Percentiles rank a stretch among this genome's conserved stretches.
Evolutionary conservation across 768 basidiomycete species (phyloP).

Genomic region (Calocybe indica): DNA sequence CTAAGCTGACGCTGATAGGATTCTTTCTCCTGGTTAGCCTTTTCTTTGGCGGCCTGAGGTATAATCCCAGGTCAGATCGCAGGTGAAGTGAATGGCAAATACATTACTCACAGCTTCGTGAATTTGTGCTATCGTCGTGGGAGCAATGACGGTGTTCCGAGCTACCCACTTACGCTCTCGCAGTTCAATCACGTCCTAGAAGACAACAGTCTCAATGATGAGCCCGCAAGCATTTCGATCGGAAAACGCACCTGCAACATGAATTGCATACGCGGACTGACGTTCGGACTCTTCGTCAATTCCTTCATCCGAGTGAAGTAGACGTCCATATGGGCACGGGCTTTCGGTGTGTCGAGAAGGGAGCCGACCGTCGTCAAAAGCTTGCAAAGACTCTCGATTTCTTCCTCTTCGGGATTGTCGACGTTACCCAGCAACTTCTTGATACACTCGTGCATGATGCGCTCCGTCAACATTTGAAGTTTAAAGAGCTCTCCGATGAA

Average conservation of each 20-base stretch:
- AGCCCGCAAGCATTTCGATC: constrained; percentile 1
- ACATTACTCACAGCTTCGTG: constrained; percentile 68
- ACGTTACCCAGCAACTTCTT: constrained; percentile 93
- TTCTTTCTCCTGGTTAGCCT: constrained; percentile 58
- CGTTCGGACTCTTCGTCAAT: constrained; percentile 65
- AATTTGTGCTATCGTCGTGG: constrained; percentile 83
- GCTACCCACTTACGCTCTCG: constrained; percentile 78
- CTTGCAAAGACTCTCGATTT: constrained; percentile 94
- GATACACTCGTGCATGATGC: constrained; percentile 98
- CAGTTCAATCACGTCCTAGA: constrained; percentile 85
- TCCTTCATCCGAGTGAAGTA: constrained; percentile 92
- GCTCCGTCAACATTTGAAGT: constrained; percentile 95
- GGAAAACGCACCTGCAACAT: constrained; percentile 78
- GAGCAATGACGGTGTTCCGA: constrained; percentile 68
- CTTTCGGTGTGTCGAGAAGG: constrained; percentile 75
- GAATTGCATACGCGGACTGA: constrained; percentile 86
- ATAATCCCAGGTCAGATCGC: constrained; percentile 3
- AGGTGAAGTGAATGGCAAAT: constrained; percentile 1
- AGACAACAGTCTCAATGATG: constrained; percentile 4
- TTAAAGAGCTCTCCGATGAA: constrained; percentile 99
- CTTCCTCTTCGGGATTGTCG: constrained; percentile 95
- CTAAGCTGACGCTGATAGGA: constrained; percentile 53
- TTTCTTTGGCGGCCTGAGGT: constrained; percentile 75
- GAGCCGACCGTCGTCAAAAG: constrained; percentile 85
- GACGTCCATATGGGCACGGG: constrained; percentile 81